A percentile compares a stretch with the other conserved stretches of the same genome.
Evolutionary conservation across 2,329 filamentous ascomycete species (phyloP).

Genomic region (Sporothrix variecibatus): DNA sequence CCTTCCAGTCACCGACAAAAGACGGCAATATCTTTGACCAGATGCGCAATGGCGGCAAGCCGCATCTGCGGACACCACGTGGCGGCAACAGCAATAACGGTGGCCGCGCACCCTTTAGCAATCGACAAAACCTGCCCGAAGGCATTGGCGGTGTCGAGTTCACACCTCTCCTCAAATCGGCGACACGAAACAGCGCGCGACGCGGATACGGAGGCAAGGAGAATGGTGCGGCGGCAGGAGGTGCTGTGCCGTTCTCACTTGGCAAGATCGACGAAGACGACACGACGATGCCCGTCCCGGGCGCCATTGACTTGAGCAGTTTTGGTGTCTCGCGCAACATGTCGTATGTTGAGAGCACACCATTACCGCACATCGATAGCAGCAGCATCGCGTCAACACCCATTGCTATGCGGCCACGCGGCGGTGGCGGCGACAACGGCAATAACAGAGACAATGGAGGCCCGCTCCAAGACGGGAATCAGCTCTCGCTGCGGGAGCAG

Average conservation of each 20-base stretch:
- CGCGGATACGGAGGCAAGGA: constrained; percentile 58
- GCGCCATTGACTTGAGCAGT: constrained; percentile 68
- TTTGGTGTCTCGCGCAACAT: constrained; percentile 67
- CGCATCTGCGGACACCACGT: constrained; percentile 72
- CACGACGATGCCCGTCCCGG: constrained; percentile 63
- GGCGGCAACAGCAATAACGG: constrained; percentile 39
- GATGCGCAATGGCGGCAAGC: constrained; percentile 65
- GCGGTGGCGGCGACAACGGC: constrained; percentile 31
- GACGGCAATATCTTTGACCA: constrained; percentile 75
- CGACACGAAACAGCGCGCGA: constrained; percentile 70
- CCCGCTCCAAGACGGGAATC: constrained; percentile 80
- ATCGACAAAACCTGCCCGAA: constrained; percentile 70
- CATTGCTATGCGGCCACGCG: constrained; percentile 66
- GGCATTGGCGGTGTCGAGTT: constrained; percentile 75
- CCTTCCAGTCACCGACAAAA: constrained; percentile 79
- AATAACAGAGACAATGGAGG: constrained; percentile 60
- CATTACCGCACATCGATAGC: constrained; percentile 71
- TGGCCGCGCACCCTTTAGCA: constrained; percentile 65
- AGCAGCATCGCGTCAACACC: constrained; percentile 86
- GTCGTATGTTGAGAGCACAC: constrained; percentile 68
- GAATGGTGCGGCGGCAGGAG: constrained; percentile 50
- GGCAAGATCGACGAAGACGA: constrained; percentile 69
- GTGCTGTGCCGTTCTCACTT: constrained; percentile 68
- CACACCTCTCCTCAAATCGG: constrained; percentile 85
- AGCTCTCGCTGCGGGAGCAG: constrained; percentile 89